Evolutionary conservation across 345 rosid species (phyloP).

Genomic region (Ricinus communis): DNA sequence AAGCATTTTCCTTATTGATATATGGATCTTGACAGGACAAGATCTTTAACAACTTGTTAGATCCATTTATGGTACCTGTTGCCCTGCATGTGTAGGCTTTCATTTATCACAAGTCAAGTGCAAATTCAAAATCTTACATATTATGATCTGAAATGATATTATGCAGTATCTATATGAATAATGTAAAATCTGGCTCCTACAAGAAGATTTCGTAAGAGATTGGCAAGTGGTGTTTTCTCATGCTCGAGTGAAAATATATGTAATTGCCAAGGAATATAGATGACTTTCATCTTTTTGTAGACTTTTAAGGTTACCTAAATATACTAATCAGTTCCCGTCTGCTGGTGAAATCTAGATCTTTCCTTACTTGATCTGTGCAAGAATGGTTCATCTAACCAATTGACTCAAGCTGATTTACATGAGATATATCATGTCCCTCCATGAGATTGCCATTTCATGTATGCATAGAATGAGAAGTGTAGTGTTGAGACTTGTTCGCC

Average conservation of each 20-base stretch:
- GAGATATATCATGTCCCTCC: too few species aligned
- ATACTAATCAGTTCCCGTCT: not conserved
- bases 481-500: not conserved
- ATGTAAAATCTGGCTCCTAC: too few species aligned
- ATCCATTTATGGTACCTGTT: constrained; percentile 2
- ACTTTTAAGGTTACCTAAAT: not conserved
- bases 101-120: not conserved
- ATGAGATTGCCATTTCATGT: not conserved
- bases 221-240: too few species aligned
- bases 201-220: too few species aligned
- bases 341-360: too few species aligned
- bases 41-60: not conserved
- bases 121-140: not conserved
- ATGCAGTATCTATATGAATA: too few species aligned
- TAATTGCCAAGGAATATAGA: too few species aligned
- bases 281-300: not conserved
- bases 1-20: not conserved
- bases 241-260: too few species aligned
- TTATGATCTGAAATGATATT: too few species aligned
- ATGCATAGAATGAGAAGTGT: not conserved
- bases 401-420: not conserved
- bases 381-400: not conserved
- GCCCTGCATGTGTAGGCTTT: not conserved
- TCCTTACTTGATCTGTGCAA: too few species aligned
- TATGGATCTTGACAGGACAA: not conserved